Percentiles rank a stretch among this genome's conserved stretches.
Evolutionary conservation across 495 filamentous ascomycete species (phyloP).

Genomic region (Cenococcum geophilum): DNA sequence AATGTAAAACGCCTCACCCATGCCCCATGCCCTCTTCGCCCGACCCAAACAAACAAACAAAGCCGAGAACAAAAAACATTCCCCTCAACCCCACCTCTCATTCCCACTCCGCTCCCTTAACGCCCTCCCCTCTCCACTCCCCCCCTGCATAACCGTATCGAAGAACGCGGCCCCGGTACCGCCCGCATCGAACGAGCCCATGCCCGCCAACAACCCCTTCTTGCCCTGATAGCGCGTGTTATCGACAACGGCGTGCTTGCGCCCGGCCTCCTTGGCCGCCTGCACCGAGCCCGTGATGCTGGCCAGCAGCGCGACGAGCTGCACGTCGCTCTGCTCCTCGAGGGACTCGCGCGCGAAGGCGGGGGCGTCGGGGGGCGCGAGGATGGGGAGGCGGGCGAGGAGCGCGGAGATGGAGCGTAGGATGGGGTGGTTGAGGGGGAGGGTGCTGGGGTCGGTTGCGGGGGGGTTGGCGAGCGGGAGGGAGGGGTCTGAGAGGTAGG

Average conservation of each 20-base stretch:
- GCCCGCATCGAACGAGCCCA: not conserved
- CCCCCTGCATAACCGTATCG: not conserved
- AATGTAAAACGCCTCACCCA: too few relatives aligned
- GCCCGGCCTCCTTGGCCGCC: constrained; percentile 27
- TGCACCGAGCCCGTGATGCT: constrained; percentile 25
- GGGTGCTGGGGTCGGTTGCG: constrained; percentile 29
- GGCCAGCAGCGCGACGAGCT: constrained; percentile 27
- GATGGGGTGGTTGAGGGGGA: constrained; percentile 44
- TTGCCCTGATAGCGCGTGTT: constrained; percentile 13
- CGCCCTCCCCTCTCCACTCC: not conserved
- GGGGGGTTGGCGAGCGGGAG: constrained; percentile 23
- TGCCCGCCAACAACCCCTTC: constrained; percentile 9
- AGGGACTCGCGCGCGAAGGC: constrained; percentile 28
- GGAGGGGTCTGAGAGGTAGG: constrained; percentile 46
- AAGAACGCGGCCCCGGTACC: not conserved
- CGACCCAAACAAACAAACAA: too few relatives aligned
- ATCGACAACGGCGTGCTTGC: constrained; percentile 26
- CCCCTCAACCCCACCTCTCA: not conserved
- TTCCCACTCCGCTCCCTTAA: not conserved
- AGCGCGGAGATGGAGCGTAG: constrained; percentile 53
- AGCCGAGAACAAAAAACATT: too few relatives aligned
- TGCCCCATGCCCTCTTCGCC: too few relatives aligned
- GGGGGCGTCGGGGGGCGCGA: constrained; percentile 39
- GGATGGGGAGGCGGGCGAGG: constrained; percentile 50
- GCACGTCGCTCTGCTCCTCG: constrained; percentile 29